A percentile compares a stretch with the other conserved stretches of the same genome.
These are phyloP conservation scores for Fragosphaeria purpurea DNA, from an alignment of 2,329 filamentous ascomycete species.

Conservation along the genomic window DNA sequence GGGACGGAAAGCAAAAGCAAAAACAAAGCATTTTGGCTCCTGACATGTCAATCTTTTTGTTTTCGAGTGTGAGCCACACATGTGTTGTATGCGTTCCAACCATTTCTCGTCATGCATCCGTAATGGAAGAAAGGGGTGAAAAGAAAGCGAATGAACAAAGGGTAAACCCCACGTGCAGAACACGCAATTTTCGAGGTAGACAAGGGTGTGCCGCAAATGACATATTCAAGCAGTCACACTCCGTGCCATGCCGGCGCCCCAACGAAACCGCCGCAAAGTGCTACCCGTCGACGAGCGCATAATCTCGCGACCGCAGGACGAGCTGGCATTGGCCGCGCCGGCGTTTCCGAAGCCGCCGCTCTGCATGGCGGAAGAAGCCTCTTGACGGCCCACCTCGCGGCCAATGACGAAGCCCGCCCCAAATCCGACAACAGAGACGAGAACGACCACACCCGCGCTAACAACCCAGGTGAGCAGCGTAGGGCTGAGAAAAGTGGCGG, in stretches of 20 bases:
- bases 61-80: too few relatives aligned
- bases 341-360: slow-evolving; percentile 33
- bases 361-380: slow-evolving; percentile 23
- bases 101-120: too few relatives aligned
- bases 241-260: slow-evolving; percentile 39
- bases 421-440: slow-evolving; percentile 59
- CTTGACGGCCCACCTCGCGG: slow-evolving; percentile 54
- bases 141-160: too few relatives aligned
- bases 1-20: too few relatives aligned
- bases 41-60: too few relatives aligned
- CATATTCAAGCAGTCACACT: slow-evolving; percentile 35
- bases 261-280: slow-evolving; percentile 43
- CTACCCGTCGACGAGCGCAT: slow-evolving; percentile 38
- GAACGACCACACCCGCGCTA: slow-evolving; percentile 55
- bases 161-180: too few relatives aligned
- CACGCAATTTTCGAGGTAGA: too few relatives aligned
- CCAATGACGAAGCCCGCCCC: slow-evolving; percentile 55
- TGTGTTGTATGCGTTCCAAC: too few relatives aligned
- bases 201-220: neutral
- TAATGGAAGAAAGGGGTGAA: too few relatives aligned
- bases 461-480: slow-evolving; percentile 56
- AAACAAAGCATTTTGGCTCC: too few relatives aligned
- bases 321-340: slow-evolving; percentile 31
- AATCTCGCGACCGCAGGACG: slow-evolving; percentile 43
- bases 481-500: slow-evolving; percentile 38